Percentiles rank a stretch among this genome's conserved stretches.
phyloP scores from a whole-genome alignment of 73 alveolate species.

The Paramecium tetraurelia region DNA sequence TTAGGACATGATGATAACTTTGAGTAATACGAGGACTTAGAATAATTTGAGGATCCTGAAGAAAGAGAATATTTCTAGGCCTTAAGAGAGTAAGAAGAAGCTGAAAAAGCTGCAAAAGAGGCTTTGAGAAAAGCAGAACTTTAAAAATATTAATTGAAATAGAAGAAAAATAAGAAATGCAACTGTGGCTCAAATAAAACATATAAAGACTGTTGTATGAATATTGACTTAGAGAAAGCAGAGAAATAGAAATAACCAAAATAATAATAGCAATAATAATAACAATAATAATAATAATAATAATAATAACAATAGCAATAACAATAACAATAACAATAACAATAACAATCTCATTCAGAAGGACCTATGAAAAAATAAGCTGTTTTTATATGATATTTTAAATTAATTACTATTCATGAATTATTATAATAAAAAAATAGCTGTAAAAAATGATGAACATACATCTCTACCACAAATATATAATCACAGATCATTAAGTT shows the following conservation, averaged over 20 bases:
- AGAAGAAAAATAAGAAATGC: constrained; percentile 50
- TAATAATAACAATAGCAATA: constrained; percentile 17
- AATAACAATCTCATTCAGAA: background rate
- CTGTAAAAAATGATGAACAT: background rate
- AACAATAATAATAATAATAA: background rate
- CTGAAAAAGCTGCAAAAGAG: background rate
- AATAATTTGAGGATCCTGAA: background rate
- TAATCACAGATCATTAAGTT: background rate
- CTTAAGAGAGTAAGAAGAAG: background rate
- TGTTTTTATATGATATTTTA: constrained; percentile 43
- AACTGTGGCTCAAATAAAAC: constrained; percentile 59
- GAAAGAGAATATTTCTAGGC: constrained; percentile 31
- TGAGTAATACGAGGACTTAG: background rate
- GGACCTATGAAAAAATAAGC: background rate
- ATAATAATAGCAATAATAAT: background rate
- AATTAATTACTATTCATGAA: background rate
- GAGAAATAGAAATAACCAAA: background rate
- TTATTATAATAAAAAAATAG: background rate
- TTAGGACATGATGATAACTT: background rate
- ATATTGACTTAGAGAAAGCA: background rate
- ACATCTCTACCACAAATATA: background rate
- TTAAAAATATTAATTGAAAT: background rate
- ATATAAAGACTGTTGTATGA: constrained; percentile 61
- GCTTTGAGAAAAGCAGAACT: background rate
- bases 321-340: background rate